Conservation (phyloP, 2,329 filamentous ascomycete genomes). For the Pyrenochaeta sp. region DNA sequence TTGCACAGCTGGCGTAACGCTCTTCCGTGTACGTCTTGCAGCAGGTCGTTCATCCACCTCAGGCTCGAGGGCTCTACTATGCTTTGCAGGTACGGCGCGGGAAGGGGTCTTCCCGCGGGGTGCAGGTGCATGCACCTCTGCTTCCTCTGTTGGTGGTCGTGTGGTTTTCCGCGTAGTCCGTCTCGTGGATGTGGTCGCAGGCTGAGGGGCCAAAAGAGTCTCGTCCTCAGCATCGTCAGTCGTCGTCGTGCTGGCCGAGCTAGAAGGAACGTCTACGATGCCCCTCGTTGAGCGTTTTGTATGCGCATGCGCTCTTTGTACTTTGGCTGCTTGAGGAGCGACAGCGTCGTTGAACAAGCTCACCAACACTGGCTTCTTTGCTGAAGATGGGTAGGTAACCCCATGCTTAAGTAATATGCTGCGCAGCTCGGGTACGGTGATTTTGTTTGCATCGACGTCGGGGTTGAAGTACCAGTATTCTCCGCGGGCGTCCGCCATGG, state of each 20-base stretch:
- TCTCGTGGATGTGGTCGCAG: constrained; percentile 28
- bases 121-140: constrained; percentile 16
- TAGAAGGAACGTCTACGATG: constrained; percentile 73
- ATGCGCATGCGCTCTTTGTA: constrained; percentile 76
- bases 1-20: constrained; percentile 53
- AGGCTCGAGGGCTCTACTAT: constrained; percentile 50
- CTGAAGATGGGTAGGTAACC: constrained; percentile 82
- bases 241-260: constrained; percentile 67
- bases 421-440: constrained; percentile 88
- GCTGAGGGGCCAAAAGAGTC: constrained; percentile 54
- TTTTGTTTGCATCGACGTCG: constrained; percentile 81
- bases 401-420: constrained; percentile 92
- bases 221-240: constrained; percentile 64
- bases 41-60: constrained; percentile 45
- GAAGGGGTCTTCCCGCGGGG: constrained; percentile 45
- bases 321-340: constrained; percentile 77
- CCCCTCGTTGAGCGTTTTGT: constrained; percentile 88
- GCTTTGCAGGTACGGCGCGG: constrained; percentile 53
- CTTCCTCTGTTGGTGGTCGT: constrained; percentile 54
- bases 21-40: constrained; percentile 50
- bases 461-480: constrained; percentile 75
- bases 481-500: constrained; percentile 45
- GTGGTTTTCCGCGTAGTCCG: constrained; percentile 46
- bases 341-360: constrained; percentile 83
- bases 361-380: constrained; percentile 90